These are phyloP conservation scores for Triadica sebifera DNA, from an alignment of 345 rosid genomes.

Conservation along the genomic window DNA sequence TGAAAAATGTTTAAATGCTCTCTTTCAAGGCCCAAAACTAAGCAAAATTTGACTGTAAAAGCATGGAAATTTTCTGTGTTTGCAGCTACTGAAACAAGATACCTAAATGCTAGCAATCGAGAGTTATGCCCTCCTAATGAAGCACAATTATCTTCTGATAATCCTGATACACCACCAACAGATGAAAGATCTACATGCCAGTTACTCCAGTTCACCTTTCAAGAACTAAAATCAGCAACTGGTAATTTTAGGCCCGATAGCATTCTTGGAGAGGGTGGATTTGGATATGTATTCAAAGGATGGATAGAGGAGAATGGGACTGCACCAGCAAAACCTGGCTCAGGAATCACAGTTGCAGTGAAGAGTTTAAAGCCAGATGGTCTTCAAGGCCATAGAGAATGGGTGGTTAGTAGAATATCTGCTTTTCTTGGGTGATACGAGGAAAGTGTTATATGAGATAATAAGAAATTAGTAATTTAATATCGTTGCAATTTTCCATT, in stretches of 20 bases:
- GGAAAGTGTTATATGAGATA: conserved; percentile 17
- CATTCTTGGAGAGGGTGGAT: conserved; percentile 40
- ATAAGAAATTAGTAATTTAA: conserved; percentile 18
- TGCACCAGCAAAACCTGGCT: conserved; percentile 34
- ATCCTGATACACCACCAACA: conserved; percentile 33
- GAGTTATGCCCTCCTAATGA: conserved; percentile 57
- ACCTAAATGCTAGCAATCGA: conserved; percentile 73
- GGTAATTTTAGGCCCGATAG: conserved; percentile 39
- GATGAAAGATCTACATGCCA: conserved; percentile 40
- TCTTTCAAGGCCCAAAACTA: background rate
- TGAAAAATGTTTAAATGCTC: background rate
- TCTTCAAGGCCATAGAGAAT: conserved; percentile 39
- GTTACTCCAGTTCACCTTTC: conserved; percentile 31
- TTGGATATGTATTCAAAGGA: conserved; percentile 35
- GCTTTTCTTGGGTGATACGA: conserved; percentile 40
- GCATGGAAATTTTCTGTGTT: background rate
- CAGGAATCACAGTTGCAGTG: conserved; percentile 34
- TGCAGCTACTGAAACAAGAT: conserved; percentile 67
- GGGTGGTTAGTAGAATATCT: conserved; percentile 45
- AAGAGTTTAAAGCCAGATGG: conserved; percentile 39
- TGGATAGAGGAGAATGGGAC: conserved; percentile 41
- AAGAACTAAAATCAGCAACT: conserved; percentile 33
- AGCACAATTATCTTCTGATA: conserved; percentile 49
- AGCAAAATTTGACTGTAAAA: conserved; percentile 10
- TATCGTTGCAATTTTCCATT: conserved; percentile 13